Evolutionary conservation across 345 rosid species (phyloP), one percentile per base, ranked within the genome.

Genomic region (Ailanthus altissimus): DNA sequence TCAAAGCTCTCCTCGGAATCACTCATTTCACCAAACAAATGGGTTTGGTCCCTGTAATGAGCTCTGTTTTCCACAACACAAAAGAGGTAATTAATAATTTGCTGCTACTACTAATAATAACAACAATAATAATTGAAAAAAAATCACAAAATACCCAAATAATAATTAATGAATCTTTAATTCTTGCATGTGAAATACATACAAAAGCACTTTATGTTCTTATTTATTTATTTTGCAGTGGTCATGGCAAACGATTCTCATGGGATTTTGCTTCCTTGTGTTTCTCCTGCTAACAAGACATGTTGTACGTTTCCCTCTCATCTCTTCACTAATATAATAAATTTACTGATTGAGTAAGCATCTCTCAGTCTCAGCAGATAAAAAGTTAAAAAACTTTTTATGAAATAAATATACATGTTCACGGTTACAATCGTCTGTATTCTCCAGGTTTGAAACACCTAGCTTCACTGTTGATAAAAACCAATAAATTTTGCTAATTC

Each of bases 221-320:
- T n/a, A n/a, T n/a, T n/a, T n/a, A n/a, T n/a, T n/a, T n/a, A n/a
- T n/a, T 32, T 5, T 81, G 89, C 90, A 96, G 99, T 93, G 98
- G 97, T 91, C 98, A 72, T 96, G 99, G 99, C 93, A 96, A 81
- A 93, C 98, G 49, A 86, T 91, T 74, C 79, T 96, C 60, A 91
- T 93, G 98, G 99, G 98, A 5, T 73, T 85, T 54, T 87, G 90
- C 86, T 96, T 96, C 88, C 89, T 96, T 13, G 86, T 83, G 81
- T 71, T 90, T 80, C 91, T 96, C 67, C 81, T 96, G 36, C 80
- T 85, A 7, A 79, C 97, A 32, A 88, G 99, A 82, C 93, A 91
- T 84, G 78, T 92, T 40, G 99, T 96, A 91, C 38, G 97, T 88
- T 67, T 56, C 62, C 25, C 58, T 50, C 62, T 43, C 74, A 14